Base-by-base conservation (phyloP, 1,284 basidiomycete species). In the Rhodotorula sp. region DNA sequence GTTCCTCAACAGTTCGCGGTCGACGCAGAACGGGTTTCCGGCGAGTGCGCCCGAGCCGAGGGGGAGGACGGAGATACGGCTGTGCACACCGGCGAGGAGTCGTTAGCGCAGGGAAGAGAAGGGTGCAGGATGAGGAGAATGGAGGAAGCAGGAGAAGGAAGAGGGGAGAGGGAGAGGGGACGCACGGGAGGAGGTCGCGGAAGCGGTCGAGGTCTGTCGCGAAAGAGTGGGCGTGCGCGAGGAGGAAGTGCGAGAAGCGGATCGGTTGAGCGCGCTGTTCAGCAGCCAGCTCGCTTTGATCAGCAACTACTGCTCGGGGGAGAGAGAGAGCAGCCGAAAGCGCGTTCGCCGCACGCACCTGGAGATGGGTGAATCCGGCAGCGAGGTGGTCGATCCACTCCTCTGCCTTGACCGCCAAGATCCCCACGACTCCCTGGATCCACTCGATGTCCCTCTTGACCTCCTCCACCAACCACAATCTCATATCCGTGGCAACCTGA, bases 401-500 rank as follows among this genome's bases (percentile, higher is more conserved):
- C 79, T 94, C 90, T 24, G 94, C 94, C 63, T 95, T 87, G 76
- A 91, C 89, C 27, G 91, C 89, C 84, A 98, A 89, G 75, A 97
- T 93, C 58, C 85, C 85, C 69, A 99, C 86, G 39, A 98, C 85
- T 29, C 86, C 89, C 77, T 88, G 88, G 59, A 97, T 83, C 72
- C 88, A 87, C n/a, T 81, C 80, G 78, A 90, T 87, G 69, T 95
- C 85, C 49, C 86, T 85, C 54, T 83, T 82, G 36, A 90, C 88
- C 80, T 95, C 87, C 59, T 90, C 88, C 47, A 97, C 84, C 46
- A 99, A 85, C 95, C 95, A 99, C 27, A 99, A 82, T 27, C 95
- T 89, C 90, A 98, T 91, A 80, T 99, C 95, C 6, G 95, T 99
- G 9, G 94, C 94, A 70, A 97, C 94, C 81, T 99, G 95, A 80